Evolutionary conservation across 2,329 filamentous ascomycete species (phyloP).

Genomic region (Aspergillus thermomutatus): DNA sequence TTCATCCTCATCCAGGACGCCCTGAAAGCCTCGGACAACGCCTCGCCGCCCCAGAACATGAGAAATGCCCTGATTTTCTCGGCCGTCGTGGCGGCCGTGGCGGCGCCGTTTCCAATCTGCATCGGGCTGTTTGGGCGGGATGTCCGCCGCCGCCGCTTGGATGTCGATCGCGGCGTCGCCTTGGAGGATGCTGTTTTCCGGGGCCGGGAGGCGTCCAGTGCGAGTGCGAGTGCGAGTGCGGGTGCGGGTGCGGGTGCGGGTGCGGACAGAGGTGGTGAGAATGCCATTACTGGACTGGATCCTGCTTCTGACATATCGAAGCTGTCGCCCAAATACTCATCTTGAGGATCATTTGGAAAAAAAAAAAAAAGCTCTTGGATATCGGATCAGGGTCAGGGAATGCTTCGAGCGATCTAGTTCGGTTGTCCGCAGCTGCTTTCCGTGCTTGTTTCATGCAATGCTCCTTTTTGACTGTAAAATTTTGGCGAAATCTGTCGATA

Average conservation of each 20-base stretch:
- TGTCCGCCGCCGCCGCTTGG: constrained; percentile 38
- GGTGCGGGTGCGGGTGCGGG: no score
- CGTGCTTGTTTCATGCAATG: not conserved
- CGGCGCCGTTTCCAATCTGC: constrained; percentile 64
- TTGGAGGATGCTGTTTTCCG: constrained; percentile 11
- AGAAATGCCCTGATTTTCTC: constrained; percentile 72
- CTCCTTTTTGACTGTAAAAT: not conserved
- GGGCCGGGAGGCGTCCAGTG: not conserved
- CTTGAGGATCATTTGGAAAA: not conserved
- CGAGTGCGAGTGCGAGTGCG: no score
- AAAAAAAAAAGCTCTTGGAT: not conserved
- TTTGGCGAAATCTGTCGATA: not conserved
- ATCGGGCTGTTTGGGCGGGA: constrained; percentile 66
- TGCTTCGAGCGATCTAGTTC: not conserved
- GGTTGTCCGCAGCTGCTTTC: not conserved
- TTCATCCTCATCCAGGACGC: constrained; percentile 83
- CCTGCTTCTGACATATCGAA: not conserved
- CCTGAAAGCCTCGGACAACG: constrained; percentile 52
- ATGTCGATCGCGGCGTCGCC: constrained; percentile 35
- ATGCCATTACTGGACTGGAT: not conserved
- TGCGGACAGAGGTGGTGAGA: not conserved
- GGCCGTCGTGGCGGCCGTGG: constrained; percentile 64
- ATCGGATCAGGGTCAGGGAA: not conserved
- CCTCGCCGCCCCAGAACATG: constrained; percentile 68
- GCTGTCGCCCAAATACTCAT: not conserved